phyloP scores from a whole-genome alignment of 2,329 filamentous ascomycete species.

The Corinectria fuckeliana region DNA sequence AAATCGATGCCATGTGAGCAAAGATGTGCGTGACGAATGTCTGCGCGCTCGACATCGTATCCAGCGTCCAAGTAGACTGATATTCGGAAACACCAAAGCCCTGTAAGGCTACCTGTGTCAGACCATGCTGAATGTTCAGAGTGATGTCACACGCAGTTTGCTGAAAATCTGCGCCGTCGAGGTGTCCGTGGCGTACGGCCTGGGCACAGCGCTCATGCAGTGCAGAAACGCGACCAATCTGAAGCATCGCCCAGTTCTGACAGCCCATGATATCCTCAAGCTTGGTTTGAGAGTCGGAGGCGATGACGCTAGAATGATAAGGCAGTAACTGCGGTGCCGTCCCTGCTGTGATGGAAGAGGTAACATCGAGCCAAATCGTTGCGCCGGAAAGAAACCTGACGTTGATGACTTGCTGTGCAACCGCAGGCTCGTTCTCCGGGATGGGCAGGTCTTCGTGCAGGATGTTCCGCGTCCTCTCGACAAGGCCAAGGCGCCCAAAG shows the following conservation, averaged over 20 bases:
- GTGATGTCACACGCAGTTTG: background rate
- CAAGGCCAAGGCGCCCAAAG: background rate
- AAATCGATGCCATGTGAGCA: background rate
- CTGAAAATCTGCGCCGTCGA: background rate
- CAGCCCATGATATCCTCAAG: constrained; percentile 13
- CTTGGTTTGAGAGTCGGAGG: background rate
- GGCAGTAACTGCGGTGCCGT: background rate
- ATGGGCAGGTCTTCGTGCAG: background rate
- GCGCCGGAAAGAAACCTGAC: constrained; percentile 2
- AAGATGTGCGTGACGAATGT: constrained; percentile 3
- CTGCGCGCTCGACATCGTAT: background rate
- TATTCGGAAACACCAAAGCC: background rate
- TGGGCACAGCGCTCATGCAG: background rate
- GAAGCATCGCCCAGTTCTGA: background rate
- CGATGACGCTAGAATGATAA: background rate
- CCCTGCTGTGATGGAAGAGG: constrained; percentile 1
- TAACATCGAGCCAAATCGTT: constrained; percentile 9
- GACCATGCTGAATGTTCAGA: background rate
- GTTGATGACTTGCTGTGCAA: background rate
- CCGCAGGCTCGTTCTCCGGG: background rate
- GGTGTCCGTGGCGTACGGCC: background rate
- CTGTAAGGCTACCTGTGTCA: background rate
- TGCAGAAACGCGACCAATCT: background rate
- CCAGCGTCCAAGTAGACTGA: background rate
- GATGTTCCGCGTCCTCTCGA: background rate